Conservation (phyloP, 352 stramenopile species). For the Phytopythium kandeliae region DNA sequence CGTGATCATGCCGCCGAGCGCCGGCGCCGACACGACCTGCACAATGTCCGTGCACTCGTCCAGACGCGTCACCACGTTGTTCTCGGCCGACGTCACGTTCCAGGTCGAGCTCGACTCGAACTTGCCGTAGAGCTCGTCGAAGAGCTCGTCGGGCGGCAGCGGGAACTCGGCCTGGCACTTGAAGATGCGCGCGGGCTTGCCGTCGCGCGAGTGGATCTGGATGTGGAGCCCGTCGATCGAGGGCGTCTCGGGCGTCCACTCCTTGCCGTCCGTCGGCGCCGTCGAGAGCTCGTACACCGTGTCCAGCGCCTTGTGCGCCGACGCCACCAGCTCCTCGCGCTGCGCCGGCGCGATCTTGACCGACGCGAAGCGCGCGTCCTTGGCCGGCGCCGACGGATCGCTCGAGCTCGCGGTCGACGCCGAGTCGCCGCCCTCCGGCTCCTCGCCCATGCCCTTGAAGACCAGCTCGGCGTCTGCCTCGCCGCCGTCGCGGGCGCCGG, state of each 20-base stretch:
- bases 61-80: conserved; percentile 64
- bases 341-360: conserved; percentile 40
- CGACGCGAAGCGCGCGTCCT: conserved; percentile 23
- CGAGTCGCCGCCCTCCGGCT: conserved; percentile 8
- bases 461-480: conserved; percentile 33
- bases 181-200: conserved; percentile 66
- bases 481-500: conserved; percentile 13
- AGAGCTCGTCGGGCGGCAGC: conserved; percentile 68
- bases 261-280: conserved; percentile 33
- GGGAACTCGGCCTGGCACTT: conserved; percentile 70
- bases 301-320: conserved; percentile 42
- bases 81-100: conserved; percentile 76
- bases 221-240: conserved; percentile 47
- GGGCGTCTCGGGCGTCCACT: conserved; percentile 55
- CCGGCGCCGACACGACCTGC: conserved; percentile 58
- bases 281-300: conserved; percentile 47
- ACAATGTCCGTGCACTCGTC: conserved; percentile 69
- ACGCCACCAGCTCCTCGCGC: conserved; percentile 41
- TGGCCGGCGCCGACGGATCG: conserved; percentile 2
- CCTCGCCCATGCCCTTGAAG: conserved; percentile 32
- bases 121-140: conserved; percentile 71
- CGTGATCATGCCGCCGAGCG: conserved; percentile 67
- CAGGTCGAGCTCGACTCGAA: conserved; percentile 67
- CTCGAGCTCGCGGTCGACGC: conserved; percentile 1
- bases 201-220: conserved; percentile 57